Base-by-base conservation (phyloP, 192 early-diverging fungal species). In the Kappamyces sp. region DNA sequence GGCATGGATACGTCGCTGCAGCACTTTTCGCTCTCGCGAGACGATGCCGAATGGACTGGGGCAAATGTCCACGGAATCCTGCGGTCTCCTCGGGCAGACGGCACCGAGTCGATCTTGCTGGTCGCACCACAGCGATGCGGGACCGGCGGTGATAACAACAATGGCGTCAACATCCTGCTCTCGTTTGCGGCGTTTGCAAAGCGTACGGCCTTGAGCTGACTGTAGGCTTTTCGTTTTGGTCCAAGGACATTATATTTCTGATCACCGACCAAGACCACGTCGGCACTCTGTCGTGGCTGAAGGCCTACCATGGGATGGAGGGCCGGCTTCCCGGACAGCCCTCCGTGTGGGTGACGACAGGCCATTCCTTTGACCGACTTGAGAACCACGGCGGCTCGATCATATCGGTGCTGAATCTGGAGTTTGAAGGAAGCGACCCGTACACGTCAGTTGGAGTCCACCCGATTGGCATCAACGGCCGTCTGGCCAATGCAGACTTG, bases 221-320 rank as follows among this genome's bases (percentile, higher is more conserved):
- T 35, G 15, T 42, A 70, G 67, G 74, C 58, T 65, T 74, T 44
- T 84, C 84, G 46, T 87, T 92, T 69, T 94, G 92, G 90, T 85
- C 92, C 43, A 91, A 94, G 68, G 94, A 97, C 67, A 78, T 94
- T 23, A 84, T 97, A 5, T 85, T 97, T 49, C 68, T 97, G 10
- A 83, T 94, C 5, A 84, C 91, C 0, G 90, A 93, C 63, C 74
- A 82, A 1, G 87, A 83, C 39, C 75, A 81, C 15, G 49, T 71
- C 3, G 94, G 94, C 1, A 85, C 86, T 12, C 85, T 90, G 57
- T 84, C 84, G 34, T 97, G 91, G 91, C 74, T 97, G 37, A 80
- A 87, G 38, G 86, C 88, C 8, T 97, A 97, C 66, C 94, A 94
- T 71, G 91, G 90, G 15, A 63, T 71, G 43, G 33, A 44, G 13